A percentile compares a stretch with the other conserved stretches of the same genome.
These are phyloP conservation scores for Lactarius sanguifluus DNA, from an alignment of 768 basidiomycete species.

Conservation along the genomic window DNA sequence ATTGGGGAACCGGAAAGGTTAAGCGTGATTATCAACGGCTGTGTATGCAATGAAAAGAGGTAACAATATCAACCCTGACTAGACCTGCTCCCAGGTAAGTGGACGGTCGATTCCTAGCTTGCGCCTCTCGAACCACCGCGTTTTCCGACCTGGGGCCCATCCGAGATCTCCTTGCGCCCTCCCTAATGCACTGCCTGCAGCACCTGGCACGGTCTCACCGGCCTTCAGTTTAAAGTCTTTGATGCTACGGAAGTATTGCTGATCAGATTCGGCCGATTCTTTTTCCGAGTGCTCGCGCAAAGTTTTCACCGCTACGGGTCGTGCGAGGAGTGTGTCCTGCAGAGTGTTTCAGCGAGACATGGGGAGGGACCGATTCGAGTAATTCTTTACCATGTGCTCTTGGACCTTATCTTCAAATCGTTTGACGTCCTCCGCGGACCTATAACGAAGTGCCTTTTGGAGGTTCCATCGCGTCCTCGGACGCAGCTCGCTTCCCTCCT, in stretches of 20 bases:
- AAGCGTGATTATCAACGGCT: not conserved
- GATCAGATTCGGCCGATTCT: constrained; percentile 21
- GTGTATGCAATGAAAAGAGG: not conserved
- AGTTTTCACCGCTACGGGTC: constrained; percentile 27
- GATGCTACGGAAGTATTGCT: constrained; percentile 29
- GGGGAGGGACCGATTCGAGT: constrained; percentile 16
- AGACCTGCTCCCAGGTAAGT: constrained; percentile 28
- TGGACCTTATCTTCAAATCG: constrained; percentile 57
- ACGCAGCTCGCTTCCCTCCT: constrained; percentile 49
- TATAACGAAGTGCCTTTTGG: constrained; percentile 67
- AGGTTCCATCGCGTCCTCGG: constrained; percentile 72
- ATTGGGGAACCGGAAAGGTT: constrained; percentile 1
- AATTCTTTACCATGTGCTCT: constrained; percentile 60
- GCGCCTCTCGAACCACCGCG: constrained; percentile 29
- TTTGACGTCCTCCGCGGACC: constrained; percentile 45
- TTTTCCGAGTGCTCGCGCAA: constrained; percentile 20
- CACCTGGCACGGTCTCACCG: constrained; percentile 29
- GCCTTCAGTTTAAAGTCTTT: constrained; percentile 30
- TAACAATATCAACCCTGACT: not conserved
- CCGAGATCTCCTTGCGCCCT: constrained; percentile 27
- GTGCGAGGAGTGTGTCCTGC: constrained; percentile 29
- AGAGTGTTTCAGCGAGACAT: not conserved
- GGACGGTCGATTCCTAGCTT: constrained; percentile 29
- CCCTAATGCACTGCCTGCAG: constrained; percentile 24
- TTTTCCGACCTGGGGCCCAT: constrained; percentile 27